Evolutionary conservation across 2,329 filamentous ascomycete genomes (phyloP), one percentile per base, ranked within the genome.

Genomic region (Xylaria multiplex): DNA sequence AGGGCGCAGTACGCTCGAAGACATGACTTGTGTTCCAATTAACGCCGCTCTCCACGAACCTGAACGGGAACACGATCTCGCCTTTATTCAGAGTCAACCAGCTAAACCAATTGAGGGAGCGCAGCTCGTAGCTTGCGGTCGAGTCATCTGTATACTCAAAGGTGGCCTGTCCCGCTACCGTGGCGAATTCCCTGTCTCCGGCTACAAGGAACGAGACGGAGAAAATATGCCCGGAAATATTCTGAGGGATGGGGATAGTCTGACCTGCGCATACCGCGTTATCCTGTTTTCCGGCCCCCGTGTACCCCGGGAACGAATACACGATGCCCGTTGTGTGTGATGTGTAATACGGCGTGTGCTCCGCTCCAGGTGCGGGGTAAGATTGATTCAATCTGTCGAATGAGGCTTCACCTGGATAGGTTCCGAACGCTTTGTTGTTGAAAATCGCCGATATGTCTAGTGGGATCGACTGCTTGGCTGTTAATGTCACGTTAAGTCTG

Each of bases 371-470:
- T 13, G 74, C 74, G 6, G 81, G 81, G 62, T 81, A 84, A 0
- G 81, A 82, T 55, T 82, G 77, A 48, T 79, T 78, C 2, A 79
- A 68, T 2, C 64, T 69, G 60, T 84, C 81, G 64, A 84, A 83
- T n/a, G 79, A 75, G 1, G 82, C 79, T 69, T 84, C 81, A 2
- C 81, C 81, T 0, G 82, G 79, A 13, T 75, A 75, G 0, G 77
- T 76, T 2, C 81, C 81, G 64, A 85, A 84, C 1, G 75, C 82
- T 62, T 82, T 82, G 70, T 84, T 84, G 74, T 85, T 83, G 74
- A 81, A 82, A 48, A 78, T 77, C 0, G 72, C 19, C 0, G 74
- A 71, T 24, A 84, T 70, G 13, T 79, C 72, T 2, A 80, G 50
- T 0, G 71, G 73, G 7, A 75, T 67, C 14, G 77, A 78, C 72